These are phyloP conservation scores for Samsoniella hepiali DNA, from an alignment of 2,329 filamentous ascomycete genomes.

Conservation along the genomic window DNA sequence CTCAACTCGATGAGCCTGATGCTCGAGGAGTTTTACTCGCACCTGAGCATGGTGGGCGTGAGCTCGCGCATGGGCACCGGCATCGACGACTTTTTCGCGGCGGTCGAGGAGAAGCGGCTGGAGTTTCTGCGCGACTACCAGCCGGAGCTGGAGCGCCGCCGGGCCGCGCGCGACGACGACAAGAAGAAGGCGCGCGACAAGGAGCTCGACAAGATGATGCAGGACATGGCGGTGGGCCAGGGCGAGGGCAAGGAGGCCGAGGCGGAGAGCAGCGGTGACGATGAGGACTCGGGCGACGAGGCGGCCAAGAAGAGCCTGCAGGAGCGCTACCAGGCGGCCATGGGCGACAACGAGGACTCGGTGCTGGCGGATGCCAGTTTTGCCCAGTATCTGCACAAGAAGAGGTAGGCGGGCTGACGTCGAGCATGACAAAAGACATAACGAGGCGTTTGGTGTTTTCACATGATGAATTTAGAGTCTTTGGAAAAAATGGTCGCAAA, in stretches of 20 bases:
- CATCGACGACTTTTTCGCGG: slow-evolving; percentile 88
- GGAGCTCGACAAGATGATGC: slow-evolving; percentile 91
- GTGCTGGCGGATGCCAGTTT: slow-evolving; percentile 57
- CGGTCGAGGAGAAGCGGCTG: slow-evolving; percentile 78
- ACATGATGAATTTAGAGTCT: background rate
- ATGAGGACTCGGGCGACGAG: slow-evolving; percentile 58
- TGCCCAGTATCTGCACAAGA: slow-evolving; percentile 55
- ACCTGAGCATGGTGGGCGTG: slow-evolving; percentile 88
- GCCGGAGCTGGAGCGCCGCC: slow-evolving; percentile 80
- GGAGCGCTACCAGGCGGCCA: slow-evolving; percentile 71
- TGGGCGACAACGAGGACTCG: slow-evolving; percentile 56
- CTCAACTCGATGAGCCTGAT: slow-evolving; percentile 98
- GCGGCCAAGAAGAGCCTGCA: slow-evolving; percentile 64
- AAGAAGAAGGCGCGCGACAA: slow-evolving; percentile 70
- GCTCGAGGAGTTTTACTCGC: slow-evolving; percentile 95
- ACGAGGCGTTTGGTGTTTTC: slow-evolving; percentile 25
- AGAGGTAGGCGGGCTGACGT: slow-evolving; percentile 28
- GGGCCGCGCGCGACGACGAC: slow-evolving; percentile 69
- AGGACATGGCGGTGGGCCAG: slow-evolving; percentile 68
- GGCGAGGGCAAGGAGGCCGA: slow-evolving; percentile 45
- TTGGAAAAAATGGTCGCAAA: background rate
- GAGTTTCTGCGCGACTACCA: slow-evolving; percentile 91
- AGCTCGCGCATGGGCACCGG: slow-evolving; percentile 90
- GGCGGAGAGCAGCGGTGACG: slow-evolving; percentile 57
- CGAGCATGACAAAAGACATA: slow-evolving; percentile 1